A percentile compares a stretch with the other conserved stretches of the same genome.
These are phyloP conservation scores for Aspergillus piperis DNA, from an alignment of 2,329 filamentous ascomycete genomes.

Conservation along the genomic window DNA sequence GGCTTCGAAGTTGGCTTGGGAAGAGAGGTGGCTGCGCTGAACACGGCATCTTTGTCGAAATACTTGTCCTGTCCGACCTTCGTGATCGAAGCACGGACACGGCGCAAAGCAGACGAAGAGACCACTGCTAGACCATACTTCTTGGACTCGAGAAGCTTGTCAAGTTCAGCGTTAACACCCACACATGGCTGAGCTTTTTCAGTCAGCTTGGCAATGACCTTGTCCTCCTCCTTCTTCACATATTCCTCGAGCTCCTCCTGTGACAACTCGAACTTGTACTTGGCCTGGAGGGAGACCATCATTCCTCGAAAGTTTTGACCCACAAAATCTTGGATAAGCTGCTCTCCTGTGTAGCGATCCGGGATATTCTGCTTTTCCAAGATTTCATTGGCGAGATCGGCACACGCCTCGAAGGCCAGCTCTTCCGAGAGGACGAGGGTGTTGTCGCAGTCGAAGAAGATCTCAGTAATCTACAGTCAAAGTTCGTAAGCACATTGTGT, in stretches of 20 bases:
- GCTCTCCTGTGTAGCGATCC: conserved; percentile 73
- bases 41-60: conserved; percentile 74
- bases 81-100: conserved; percentile 74
- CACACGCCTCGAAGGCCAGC: conserved; percentile 87
- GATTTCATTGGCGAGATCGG: conserved; percentile 85
- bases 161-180: conserved; percentile 68
- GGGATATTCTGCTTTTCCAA: conserved; percentile 65
- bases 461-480: conserved; percentile 61
- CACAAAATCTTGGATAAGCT: conserved; percentile 83
- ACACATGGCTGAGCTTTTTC: conserved; percentile 67
- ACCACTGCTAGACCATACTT: conserved; percentile 79
- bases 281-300: conserved; percentile 73
- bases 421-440: conserved; percentile 90
- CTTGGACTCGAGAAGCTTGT: conserved; percentile 60
- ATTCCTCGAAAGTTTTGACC: conserved; percentile 95
- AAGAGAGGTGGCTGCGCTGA: conserved; percentile 78
- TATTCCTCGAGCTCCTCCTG: conserved; percentile 71
- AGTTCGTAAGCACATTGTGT: conserved; percentile 17
- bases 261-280: conserved; percentile 71
- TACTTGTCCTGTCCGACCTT: conserved; percentile 79
- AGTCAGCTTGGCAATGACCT: conserved; percentile 78
- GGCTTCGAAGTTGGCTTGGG: conserved; percentile 83
- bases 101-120: conserved; percentile 74
- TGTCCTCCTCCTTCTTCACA: conserved; percentile 75
- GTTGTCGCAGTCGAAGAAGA: conserved; percentile 79